Evolutionary conservation across 2,329 filamentous ascomycete species (phyloP), one percentile per base, ranked within the genome.

Genomic region (Ceratocystis alfenasii): DNA sequence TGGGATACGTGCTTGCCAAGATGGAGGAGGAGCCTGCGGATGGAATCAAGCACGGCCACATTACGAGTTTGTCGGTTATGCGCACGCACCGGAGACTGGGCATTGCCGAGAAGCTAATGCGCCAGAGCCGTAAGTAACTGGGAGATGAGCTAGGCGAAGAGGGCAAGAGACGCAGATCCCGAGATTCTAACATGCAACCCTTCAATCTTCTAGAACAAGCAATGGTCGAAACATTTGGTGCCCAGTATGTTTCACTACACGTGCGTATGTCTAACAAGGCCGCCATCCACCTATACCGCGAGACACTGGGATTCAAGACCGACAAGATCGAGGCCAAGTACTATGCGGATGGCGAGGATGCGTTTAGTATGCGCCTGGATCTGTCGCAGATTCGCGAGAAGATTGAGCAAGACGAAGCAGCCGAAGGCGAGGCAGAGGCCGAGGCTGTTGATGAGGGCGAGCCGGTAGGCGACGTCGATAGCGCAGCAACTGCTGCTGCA

Each of bases 1-100:
- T 99, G 28, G 94, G 94, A 72, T 99, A 99, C 75, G 94, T 99
- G n/a, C 86, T 99, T 30, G 94, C 94, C 63, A 99, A 99, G 82
- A 99, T 99, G 92, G 94, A 99, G 77, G 94, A 99, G 79, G 94
- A 97, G 76, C 93, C 94, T 6, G 74, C 87, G 68, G 93, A 97
- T 75, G 92, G 92, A 67, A 80, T 96, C 50, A 89, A 87, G 71
- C 94, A 97, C 77, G 94, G 94, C 17, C 94, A 99, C 78, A 97
- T 99, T 73, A 99, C 94, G 59, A 92, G 87, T 71, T 77, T 99
- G 73, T 92, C 87, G 73, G 94, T 99, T 55, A 99, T 97, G 94
- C 82, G 94, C 70, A 99, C 94, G 70, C 94, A 99, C 77, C 80
- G 94, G 67, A 79, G 93, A 65, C 76, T 99, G 68, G 94, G 94